These are phyloP conservation scores for Astrothelium subdiscretum DNA, from an alignment of 495 filamentous ascomycete species.

Conservation along the genomic window DNA sequence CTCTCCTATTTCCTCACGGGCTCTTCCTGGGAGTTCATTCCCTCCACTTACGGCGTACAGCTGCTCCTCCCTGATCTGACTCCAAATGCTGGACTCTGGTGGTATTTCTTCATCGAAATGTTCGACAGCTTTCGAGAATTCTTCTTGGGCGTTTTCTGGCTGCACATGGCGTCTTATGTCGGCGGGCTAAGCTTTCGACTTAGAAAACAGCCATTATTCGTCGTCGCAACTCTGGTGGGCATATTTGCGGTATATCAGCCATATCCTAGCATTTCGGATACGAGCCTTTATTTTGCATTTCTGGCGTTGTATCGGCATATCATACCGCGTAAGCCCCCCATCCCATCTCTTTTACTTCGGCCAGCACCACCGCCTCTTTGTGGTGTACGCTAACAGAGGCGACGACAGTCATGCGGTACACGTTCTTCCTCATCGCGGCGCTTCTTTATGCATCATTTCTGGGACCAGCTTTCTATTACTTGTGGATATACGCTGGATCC, in stretches of 20 bases:
- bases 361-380: too few relatives aligned
- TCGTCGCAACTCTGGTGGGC: slow-evolving; percentile 67
- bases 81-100: slow-evolving; percentile 93
- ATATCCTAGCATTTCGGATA: slow-evolving; percentile 85
- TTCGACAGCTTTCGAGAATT: slow-evolving; percentile 96
- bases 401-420: slow-evolving; percentile 68
- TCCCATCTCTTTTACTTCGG: neutral
- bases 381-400: slow-evolving; percentile 4
- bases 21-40: slow-evolving; percentile 70
- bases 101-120: slow-evolving; percentile 99
- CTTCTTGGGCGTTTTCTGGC: slow-evolving; percentile 95
- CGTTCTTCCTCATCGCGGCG: slow-evolving; percentile 69
- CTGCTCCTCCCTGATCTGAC: slow-evolving; percentile 85
- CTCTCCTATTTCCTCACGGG: slow-evolving; percentile 67
- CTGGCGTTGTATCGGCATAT: slow-evolving; percentile 84
- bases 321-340: slow-evolving; percentile 59
- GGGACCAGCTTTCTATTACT: slow-evolving; percentile 88
- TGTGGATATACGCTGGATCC: slow-evolving; percentile 97
- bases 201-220: slow-evolving; percentile 68
- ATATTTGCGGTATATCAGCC: slow-evolving; percentile 91
- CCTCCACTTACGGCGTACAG: slow-evolving; percentile 83
- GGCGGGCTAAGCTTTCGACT: slow-evolving; percentile 57
- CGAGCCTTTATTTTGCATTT: slow-evolving; percentile 68
- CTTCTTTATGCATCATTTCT: slow-evolving; percentile 79
- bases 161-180: slow-evolving; percentile 82